Evolutionary conservation across 257 asterid genomes (phyloP).

Genomic region (Fraxinus quadrangulata): DNA sequence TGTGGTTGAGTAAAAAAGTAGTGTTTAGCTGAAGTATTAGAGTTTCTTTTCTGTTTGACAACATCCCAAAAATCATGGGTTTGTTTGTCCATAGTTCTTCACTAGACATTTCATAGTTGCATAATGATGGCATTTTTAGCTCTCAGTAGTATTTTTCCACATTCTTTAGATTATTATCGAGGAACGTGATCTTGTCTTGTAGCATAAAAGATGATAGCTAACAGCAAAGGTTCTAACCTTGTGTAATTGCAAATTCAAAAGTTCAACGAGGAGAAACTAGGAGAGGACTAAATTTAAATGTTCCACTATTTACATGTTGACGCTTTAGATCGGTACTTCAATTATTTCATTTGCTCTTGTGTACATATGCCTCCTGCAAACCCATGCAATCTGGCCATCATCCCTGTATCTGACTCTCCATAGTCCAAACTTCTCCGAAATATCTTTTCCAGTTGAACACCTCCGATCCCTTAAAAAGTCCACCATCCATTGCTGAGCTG

Average conservation of each 20-base stretch:
- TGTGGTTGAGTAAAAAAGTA: neutral
- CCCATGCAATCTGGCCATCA: constrained; percentile 82
- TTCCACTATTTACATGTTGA: neutral
- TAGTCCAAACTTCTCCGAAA: constrained; percentile 76
- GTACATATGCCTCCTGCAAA: constrained; percentile 78
- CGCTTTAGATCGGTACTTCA: constrained; percentile 62
- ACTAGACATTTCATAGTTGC: too few relatives aligned
- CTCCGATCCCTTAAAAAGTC: constrained; percentile 67
- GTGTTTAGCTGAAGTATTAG: too few relatives aligned
- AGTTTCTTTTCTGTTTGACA: too few relatives aligned
- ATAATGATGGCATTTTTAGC: too few relatives aligned
- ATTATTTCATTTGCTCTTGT: constrained; percentile 61
- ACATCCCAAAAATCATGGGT: too few relatives aligned
- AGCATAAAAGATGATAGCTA: neutral
- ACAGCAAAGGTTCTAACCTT: neutral
- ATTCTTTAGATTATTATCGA: neutral
- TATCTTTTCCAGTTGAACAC: constrained; percentile 72
- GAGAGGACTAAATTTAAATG: neutral
- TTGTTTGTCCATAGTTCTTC: too few relatives aligned
- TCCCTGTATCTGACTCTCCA: constrained; percentile 77
- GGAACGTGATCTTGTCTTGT: neutral
- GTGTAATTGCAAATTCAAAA: neutral
- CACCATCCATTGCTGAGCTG: constrained; percentile 82
- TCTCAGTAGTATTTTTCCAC: neutral
- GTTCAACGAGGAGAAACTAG: neutral